These are phyloP conservation scores for Logfia minima DNA, from an alignment of 129 eudicot genomes.

Conservation along the genomic window DNA sequence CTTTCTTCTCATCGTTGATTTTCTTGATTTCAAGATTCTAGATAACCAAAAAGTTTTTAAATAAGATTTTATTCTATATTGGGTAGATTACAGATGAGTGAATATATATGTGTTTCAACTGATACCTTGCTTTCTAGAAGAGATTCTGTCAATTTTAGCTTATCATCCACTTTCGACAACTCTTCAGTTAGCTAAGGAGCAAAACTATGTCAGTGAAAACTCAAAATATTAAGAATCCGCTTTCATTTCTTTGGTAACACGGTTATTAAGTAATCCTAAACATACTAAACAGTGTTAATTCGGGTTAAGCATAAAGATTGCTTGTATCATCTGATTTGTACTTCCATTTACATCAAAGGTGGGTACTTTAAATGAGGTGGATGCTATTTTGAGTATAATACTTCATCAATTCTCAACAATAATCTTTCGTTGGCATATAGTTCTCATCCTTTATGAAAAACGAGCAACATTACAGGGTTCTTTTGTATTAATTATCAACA, in stretches of 20 bases:
- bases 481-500: constrained; percentile 15
- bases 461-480: not conserved
- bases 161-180: constrained; percentile 74
- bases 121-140: constrained; percentile 82
- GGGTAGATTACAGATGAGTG: not conserved
- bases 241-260: not conserved
- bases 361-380: not conserved
- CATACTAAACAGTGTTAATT: not conserved
- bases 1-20: constrained; percentile 94
- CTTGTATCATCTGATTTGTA: not conserved
- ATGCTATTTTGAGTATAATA: constrained; percentile 5
- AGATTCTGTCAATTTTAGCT: constrained; percentile 82
- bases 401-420: not conserved
- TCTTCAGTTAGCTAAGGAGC: constrained; percentile 70
- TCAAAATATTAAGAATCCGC: not conserved
- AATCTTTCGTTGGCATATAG: not conserved
- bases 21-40: constrained; percentile 95
- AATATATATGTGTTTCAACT: constrained; percentile 12
- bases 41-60: not conserved
- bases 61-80: not conserved
- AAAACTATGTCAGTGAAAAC: constrained; percentile 7
- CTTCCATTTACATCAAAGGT: not conserved
- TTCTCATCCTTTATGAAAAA: not conserved
- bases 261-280: not conserved
- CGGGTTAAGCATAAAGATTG: not conserved